A percentile compares a stretch with the other conserved stretches of the same genome.
These are phyloP conservation scores for Xylaria grammica DNA, from an alignment of 495 filamentous ascomycete species.

Conservation along the genomic window DNA sequence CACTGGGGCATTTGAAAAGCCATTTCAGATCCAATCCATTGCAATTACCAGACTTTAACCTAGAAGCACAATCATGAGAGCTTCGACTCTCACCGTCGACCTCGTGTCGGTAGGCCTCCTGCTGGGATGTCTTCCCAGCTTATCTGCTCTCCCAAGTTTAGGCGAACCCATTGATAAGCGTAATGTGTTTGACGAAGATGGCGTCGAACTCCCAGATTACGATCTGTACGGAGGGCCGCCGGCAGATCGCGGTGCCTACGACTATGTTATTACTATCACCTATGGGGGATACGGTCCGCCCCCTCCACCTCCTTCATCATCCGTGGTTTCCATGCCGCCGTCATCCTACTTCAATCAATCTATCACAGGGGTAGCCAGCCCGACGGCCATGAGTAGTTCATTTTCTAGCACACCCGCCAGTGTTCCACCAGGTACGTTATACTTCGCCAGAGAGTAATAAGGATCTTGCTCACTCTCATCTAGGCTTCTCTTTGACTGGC, in stretches of 20 bases:
- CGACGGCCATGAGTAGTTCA: neutral
- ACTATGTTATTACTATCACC: constrained; percentile 41
- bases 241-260: constrained; percentile 40
- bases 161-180: constrained; percentile 35
- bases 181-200: constrained; percentile 18
- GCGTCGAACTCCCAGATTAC: constrained; percentile 28
- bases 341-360: constrained; percentile 11
- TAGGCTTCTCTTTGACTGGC: neutral
- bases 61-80: constrained; percentile 43
- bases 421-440: constrained; percentile 8
- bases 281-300: constrained; percentile 52
- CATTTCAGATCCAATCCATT: neutral
- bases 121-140: constrained; percentile 34
- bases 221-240: constrained; percentile 32
- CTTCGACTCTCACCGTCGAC: constrained; percentile 35
- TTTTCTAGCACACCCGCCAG: neutral
- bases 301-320: constrained; percentile 37
- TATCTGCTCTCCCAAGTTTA: constrained; percentile 34
- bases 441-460: neutral
- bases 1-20: neutral
- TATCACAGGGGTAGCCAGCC: neutral
- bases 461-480: neutral
- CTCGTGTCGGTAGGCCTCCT: constrained; percentile 43
- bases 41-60: neutral
- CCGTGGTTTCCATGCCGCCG: constrained; percentile 23